Conservation (phyloP, 176 grass and related monocot species). For the Pontederia paniculata region DNA sequence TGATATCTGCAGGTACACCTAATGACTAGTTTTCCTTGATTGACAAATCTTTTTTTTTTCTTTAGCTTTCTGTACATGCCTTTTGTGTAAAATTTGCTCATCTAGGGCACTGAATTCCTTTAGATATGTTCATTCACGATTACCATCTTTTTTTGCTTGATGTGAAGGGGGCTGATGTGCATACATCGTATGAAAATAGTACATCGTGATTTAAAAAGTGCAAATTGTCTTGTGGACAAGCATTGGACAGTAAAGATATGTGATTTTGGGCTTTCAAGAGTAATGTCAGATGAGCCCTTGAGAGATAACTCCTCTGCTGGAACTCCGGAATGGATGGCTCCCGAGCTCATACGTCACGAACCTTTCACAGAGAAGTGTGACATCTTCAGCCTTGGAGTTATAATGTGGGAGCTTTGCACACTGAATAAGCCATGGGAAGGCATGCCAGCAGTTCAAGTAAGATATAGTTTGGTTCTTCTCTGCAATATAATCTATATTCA, state of each 20-base stretch:
- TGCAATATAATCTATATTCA: background rate
- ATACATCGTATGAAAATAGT: slow-evolving; percentile 97
- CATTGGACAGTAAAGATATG: slow-evolving; percentile 94
- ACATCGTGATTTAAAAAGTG: slow-evolving; percentile 86
- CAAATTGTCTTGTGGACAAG: slow-evolving; percentile 95
- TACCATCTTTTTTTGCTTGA: slow-evolving; percentile 23
- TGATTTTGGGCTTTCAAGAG: slow-evolving; percentile 82
- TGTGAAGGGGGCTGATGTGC: slow-evolving; percentile 81
- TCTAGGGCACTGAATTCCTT: too few relatives aligned
- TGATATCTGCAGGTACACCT: slow-evolving; percentile 87
- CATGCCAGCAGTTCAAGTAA: slow-evolving; percentile 76
- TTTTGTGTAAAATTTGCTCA: too few relatives aligned
- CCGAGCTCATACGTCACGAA: slow-evolving; percentile 88
- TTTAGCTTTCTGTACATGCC: background rate
- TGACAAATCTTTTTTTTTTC: background rate
- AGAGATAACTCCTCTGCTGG: slow-evolving; percentile 75
- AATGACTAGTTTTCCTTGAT: background rate
- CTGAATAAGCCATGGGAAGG: slow-evolving; percentile 84
- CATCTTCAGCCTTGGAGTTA: slow-evolving; percentile 93
- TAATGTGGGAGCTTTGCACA: slow-evolving; percentile 99
- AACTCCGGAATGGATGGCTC: slow-evolving; percentile 98
- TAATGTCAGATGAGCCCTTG: slow-evolving; percentile 48
- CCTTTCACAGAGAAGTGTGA: slow-evolving; percentile 90
- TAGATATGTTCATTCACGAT: background rate
- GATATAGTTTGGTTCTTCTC: slow-evolving; percentile 7